phyloP scores from a whole-genome alignment of 768 basidiomycete species.

The Panaeolus papilionaceus region DNA sequence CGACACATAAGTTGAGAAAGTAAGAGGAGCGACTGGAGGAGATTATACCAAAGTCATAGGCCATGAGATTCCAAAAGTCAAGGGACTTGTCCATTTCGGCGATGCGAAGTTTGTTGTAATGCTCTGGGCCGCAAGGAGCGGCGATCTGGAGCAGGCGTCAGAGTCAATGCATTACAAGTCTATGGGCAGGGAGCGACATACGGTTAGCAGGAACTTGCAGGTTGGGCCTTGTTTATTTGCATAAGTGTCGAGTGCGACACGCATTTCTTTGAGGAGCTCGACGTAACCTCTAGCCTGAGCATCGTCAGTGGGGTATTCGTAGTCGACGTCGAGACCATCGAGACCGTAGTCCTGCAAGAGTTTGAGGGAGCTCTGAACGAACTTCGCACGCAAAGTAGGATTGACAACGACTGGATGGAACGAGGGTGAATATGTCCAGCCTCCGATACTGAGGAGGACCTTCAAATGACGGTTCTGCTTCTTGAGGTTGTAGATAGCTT shows the following conservation, averaged over 20 bases:
- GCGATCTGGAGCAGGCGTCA: conserved; percentile 63
- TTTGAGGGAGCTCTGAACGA: conserved; percentile 81
- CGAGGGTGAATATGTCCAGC: conserved; percentile 91
- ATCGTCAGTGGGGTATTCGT: conserved; percentile 88
- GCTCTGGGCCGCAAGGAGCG: conserved; percentile 89
- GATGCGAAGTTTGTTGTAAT: conserved; percentile 82
- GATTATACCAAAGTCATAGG: conserved; percentile 78
- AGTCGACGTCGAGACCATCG: conserved; percentile 92
- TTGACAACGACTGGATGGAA: conserved; percentile 85
- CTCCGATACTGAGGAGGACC: conserved; percentile 88
- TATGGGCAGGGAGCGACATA: conserved; percentile 39
- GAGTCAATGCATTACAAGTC: neutral
- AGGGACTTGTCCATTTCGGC: conserved; percentile 87
- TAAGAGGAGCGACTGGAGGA: neutral
- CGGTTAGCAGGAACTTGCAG: conserved; percentile 77
- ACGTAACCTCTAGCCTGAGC: conserved; percentile 85
- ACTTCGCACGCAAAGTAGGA: conserved; percentile 66
- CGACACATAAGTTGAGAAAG: conserved; percentile 15
- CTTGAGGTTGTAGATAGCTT: conserved; percentile 91
- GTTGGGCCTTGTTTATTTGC: conserved; percentile 60
- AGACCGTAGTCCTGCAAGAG: conserved; percentile 91
- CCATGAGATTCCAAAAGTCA: conserved; percentile 99
- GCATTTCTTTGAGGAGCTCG: conserved; percentile 77
- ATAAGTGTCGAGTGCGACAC: conserved; percentile 78
- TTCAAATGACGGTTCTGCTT: conserved; percentile 83